Evolutionary conservation across 495 filamentous ascomycete species (phyloP), one percentile per base, ranked within the genome.

Genomic region (Platismatia glauca): DNA sequence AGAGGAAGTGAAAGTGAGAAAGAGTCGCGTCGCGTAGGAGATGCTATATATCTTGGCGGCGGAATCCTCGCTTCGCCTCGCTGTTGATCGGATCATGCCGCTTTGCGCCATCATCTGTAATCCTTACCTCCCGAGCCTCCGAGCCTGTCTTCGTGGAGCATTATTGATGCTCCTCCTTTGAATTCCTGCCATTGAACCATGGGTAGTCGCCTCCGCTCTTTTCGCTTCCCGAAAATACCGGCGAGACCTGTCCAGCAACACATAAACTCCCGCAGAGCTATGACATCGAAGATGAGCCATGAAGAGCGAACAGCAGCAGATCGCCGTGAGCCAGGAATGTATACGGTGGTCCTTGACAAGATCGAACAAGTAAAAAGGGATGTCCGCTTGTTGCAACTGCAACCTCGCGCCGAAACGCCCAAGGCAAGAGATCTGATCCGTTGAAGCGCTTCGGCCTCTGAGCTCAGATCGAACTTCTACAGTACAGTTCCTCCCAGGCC

Each of bases 401-500:
- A 63, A 73, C 39, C 73, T 72, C 12, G 60, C 55, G 4, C 60
- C 59, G 59, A 68, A 66, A 24, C 63, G 0, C 38, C 65, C 29
- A 62, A 62, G 41, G 62, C 62, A 64, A 59, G 67, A 57, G 16
- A 18, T 24, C 37, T 53, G 50, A 34, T 39, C 34, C 48, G 11
- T 29, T n/a, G 27, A 18, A 44, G 12, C n/a, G n/a, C n/a, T n/a
- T 35, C n/a, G 43, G 61, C 50, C 31, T 55, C 16, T 48, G 64
- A 57, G 33, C 35, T 20, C 59, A 46, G 22, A 66, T 50, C 58
- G 64, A 46, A 67, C 18, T 12, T 59, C 57, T 46, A 37, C 41
- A 62, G 66, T 68, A 59, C 63, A 85, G 82, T 94, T 93, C 73
- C 76, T 86, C 34, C 87, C 92, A 2, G 92, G 92, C 39, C 92